Base-by-base conservation (phyloP, 495 filamentous ascomycete species). In the Lasiosphaeriaceae sp. region DNA sequence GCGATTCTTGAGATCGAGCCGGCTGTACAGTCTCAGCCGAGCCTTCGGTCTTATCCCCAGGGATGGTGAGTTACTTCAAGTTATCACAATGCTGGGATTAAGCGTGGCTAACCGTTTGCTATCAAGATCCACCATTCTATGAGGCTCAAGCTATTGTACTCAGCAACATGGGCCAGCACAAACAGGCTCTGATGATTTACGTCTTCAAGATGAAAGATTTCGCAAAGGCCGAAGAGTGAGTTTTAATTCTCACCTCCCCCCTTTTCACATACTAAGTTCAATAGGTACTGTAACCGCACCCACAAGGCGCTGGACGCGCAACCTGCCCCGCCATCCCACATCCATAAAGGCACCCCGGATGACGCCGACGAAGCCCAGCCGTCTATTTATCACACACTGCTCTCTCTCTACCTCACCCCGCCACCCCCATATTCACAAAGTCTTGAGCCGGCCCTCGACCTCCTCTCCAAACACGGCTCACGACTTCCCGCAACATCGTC, bases 151-250 rank as follows among this genome's bases (percentile, higher is more conserved):
- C 95, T 20, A 86, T 97, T 31, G 86, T 97, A 9, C 85, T 97
- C 29, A 91, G 90, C 70, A 95, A 95, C 62, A 96, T 99, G 90
- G 91, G 89, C 9, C 88, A 92, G 56, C 92, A 99, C 72, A 88
- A 90, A 66, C 90, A 96, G 68, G 93, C 95, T 0, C 72, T 99
- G 20, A 88, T 92, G 69, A 96, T 97, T 22, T 99, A 96, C 67
- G 92, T 97, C 12, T 99, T 96, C 75, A 92, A 93, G 63, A 79
- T 99, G 55, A 73, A 88, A 55, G 87, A 94, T 67, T 90, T 90
- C 57, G 77, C 75, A 3, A 97, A 96, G 68, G 95, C 94, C 47
- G 94, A 99, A 81, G 90, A 95, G 88, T 95, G 79, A 37, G 83
- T 74, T 21, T 11, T 31, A 11, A 44, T 57, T 44, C 56, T 34